Evolutionary conservation across 176 grass and related monocot genomes (phyloP), one percentile per base, ranked within the genome.

Genomic region (Hyparrhenia diplandra): DNA sequence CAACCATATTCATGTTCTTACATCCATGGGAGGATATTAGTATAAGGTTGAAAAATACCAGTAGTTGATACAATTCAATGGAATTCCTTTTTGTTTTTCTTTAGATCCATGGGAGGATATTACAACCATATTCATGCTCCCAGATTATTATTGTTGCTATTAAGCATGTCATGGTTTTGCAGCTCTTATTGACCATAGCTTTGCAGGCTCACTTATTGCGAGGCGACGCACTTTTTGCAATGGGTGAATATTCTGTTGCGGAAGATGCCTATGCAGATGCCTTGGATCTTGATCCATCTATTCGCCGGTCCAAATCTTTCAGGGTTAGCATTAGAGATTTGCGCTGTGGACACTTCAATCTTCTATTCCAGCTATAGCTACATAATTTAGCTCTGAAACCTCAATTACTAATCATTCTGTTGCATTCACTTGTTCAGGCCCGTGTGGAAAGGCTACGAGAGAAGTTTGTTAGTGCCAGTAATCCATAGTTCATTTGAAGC

Each of bases 291-390:
- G 92, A 99, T 86, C 86, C 92, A 67, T 93, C 90, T 30, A 77
- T 93, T 80, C 84, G 90, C 23, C 82, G 92, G 0, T 91, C 90
- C 73, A 95, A 84, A 62, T 95, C 92, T 12, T 98, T 95, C 87
- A 98, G 91, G 96, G 96, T 98, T 73, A n/a, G 35, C 71, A 74
- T 79, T 40, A 29, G 27, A 27, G 0, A 63, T 49, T 61, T 47
- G 13, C 51, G 10, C 67, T 25, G 28, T 35, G 45, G 28, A 25
- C 1, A 47, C 21, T 81, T 20, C 5, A 72, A 29, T 57, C 36
- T 58, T 51, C 8, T 45, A 21, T 65, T 83, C 66, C 36, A 69
- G 36, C n/a, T 76, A 37, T 34, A 84, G 8, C 51, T 64, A 10
- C 24, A 0, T 69, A 62, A 49, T 74, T 42, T 31, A 83, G 49